These are phyloP conservation scores for Stenogyne calaminthoides DNA, from an alignment of 305 asterid genomes.

Conservation along the genomic window DNA sequence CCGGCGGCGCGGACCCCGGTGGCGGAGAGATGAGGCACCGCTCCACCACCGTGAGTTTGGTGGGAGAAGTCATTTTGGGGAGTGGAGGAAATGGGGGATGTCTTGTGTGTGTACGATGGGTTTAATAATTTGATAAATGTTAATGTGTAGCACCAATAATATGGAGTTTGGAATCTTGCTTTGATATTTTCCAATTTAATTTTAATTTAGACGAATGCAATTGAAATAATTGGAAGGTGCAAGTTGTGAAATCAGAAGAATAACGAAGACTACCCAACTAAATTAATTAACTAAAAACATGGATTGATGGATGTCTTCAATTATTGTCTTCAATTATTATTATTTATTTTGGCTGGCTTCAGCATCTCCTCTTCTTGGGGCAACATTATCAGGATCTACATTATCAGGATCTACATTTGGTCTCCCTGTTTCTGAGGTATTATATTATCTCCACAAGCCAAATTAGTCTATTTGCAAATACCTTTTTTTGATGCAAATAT, in stretches of 20 bases:
- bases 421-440: conserved; percentile 96
- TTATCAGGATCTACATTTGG: conserved; percentile 87
- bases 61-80: conserved; percentile 28
- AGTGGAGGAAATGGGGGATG: neutral
- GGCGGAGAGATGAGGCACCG: conserved; percentile 45
- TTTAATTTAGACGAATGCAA: no score
- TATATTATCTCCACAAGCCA: conserved; percentile 33
- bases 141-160: neutral
- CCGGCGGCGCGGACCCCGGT: conserved; percentile 32
- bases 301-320: no score
- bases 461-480: conserved; percentile 21
- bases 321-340: no score
- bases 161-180: neutral
- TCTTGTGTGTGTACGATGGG: neutral
- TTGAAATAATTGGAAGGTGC: no score
- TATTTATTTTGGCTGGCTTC: conserved; percentile 38
- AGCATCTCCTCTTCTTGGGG: conserved; percentile 98
- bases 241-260: no score
- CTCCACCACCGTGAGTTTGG: conserved; percentile 34
- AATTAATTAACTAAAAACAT: no score
- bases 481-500: conserved; percentile 23
- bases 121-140: neutral
- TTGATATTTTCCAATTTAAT: no score
- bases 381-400: conserved; percentile 78
- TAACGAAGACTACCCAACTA: no score